Evolutionary conservation across 75 land plant genomes (phyloP).

Genomic region (Chamaecyparis obtusa): DNA sequence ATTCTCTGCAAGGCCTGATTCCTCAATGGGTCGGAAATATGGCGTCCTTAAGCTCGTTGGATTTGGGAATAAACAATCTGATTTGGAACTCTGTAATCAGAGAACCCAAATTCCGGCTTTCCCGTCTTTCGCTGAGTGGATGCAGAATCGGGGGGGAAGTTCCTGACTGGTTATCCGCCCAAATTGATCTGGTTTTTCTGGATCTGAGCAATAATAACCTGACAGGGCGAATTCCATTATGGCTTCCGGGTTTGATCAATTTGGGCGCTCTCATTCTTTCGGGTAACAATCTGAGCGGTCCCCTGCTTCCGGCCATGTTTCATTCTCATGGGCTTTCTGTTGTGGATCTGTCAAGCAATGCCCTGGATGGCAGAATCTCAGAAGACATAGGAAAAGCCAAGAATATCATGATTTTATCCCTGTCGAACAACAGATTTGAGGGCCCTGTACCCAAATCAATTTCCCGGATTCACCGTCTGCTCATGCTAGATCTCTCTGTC

Average conservation of each 20-base stretch:
- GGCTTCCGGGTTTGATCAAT: neutral
- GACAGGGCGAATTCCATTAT: neutral
- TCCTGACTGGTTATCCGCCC: neutral
- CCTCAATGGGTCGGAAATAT: constrained; percentile 33
- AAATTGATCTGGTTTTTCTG: neutral
- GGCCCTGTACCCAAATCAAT: constrained; percentile 32
- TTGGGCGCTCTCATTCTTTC: neutral
- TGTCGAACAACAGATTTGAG: constrained; percentile 20
- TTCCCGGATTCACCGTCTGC: constrained; percentile 19
- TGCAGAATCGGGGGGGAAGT: neutral
- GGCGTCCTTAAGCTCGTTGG: constrained; percentile 11
- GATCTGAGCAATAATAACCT: neutral
- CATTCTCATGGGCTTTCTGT: neutral
- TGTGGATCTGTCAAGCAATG: constrained; percentile 37
- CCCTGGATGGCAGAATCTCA: constrained; percentile 23
- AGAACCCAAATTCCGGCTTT: neutral
- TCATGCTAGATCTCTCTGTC: constrained; percentile 42
- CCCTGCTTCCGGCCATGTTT: neutral
- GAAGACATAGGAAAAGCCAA: constrained; percentile 21
- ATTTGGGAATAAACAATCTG: neutral
- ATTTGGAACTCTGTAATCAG: neutral
- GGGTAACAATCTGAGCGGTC: neutral
- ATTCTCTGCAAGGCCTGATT: constrained; percentile 29
- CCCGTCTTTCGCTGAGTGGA: neutral
- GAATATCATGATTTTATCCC: constrained; percentile 19